phyloP scores from a whole-genome alignment of 192 early-diverging fungal species.

The Coemansia sp. region DNA sequence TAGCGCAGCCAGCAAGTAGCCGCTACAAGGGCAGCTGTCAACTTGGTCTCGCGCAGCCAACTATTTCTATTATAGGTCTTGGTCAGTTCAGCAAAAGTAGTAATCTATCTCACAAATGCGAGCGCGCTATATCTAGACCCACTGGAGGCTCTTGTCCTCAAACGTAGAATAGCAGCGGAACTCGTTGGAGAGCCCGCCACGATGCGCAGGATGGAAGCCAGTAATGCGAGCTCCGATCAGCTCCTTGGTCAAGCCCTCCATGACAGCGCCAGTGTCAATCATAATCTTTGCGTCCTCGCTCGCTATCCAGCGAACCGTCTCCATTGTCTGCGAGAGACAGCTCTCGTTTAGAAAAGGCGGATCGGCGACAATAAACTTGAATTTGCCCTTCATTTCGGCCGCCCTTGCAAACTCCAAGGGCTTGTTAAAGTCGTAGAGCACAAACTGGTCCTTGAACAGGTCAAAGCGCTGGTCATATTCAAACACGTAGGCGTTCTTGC shows the following conservation, averaged over 20 bases:
- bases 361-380: conserved; percentile 77
- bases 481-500: conserved; percentile 61
- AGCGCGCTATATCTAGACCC: conserved; percentile 9
- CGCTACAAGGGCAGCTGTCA: too few species aligned
- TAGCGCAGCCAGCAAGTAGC: background rate
- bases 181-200: conserved; percentile 75
- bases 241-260: conserved; percentile 56
- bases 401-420: conserved; percentile 60
- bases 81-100: too few species aligned
- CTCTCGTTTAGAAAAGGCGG: conserved; percentile 82
- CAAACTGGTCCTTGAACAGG: conserved; percentile 68
- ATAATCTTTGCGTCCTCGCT: conserved; percentile 41
- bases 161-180: conserved; percentile 71
- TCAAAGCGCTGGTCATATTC: conserved; percentile 78
- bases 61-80: background rate
- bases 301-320: conserved; percentile 60
- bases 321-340: conserved; percentile 69
- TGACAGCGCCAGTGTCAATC: conserved; percentile 58
- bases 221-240: conserved; percentile 62
- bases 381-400: conserved; percentile 47
- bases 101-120: background rate
- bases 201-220: conserved; percentile 65
- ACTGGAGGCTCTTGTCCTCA: conserved; percentile 43
- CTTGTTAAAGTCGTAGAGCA: conserved; percentile 76
- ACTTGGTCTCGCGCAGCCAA: too few species aligned